phyloP scores from a whole-genome alignment of 1,139 yeast species.

The Candida mesenterica region DNA sequence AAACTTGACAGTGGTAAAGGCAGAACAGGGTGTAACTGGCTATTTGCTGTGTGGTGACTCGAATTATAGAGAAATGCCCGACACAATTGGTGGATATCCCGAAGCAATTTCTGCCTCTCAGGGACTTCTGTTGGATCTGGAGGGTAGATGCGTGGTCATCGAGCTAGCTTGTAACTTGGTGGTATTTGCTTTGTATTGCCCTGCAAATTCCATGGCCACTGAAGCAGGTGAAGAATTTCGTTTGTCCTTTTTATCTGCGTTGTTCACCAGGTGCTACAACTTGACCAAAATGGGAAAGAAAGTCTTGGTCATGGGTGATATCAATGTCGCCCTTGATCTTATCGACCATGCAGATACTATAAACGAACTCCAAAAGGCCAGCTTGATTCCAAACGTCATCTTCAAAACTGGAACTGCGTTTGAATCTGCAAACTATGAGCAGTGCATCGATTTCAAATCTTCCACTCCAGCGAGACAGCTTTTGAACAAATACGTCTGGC shows the following conservation, averaged over 20 bases:
- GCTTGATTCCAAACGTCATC: conserved; percentile 1
- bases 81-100: conserved; percentile 76
- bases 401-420: conserved; percentile 25
- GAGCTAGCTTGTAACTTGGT: conserved; percentile 67
- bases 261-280: conserved; percentile 60
- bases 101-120: conserved; percentile 29
- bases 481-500: conserved; percentile 37
- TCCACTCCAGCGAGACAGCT: conserved; percentile 43
- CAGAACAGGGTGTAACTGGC: conserved; percentile 93
- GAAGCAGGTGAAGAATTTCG: conserved; percentile 71
- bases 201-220: conserved; percentile 77
- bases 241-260: conserved; percentile 51
- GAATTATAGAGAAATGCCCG: conserved; percentile 22
- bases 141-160: conserved; percentile 77
- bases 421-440: conserved; percentile 39
- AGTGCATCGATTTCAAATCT: conserved; percentile 41
- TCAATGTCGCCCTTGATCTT: conserved; percentile 75
- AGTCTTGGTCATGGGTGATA: conserved; percentile 82
- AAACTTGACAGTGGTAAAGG: conserved; percentile 55
- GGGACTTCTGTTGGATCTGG: conserved; percentile 62
- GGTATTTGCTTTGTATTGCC: conserved; percentile 81
- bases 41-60: conserved; percentile 29
- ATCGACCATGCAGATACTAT: conserved; percentile 80
- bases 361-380: conserved; percentile 25
- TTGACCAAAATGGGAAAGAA: conserved; percentile 55